These are phyloP conservation scores for Ceratocystis diversiconidia DNA, from an alignment of 2,329 filamentous ascomycete species.

Conservation along the genomic window DNA sequence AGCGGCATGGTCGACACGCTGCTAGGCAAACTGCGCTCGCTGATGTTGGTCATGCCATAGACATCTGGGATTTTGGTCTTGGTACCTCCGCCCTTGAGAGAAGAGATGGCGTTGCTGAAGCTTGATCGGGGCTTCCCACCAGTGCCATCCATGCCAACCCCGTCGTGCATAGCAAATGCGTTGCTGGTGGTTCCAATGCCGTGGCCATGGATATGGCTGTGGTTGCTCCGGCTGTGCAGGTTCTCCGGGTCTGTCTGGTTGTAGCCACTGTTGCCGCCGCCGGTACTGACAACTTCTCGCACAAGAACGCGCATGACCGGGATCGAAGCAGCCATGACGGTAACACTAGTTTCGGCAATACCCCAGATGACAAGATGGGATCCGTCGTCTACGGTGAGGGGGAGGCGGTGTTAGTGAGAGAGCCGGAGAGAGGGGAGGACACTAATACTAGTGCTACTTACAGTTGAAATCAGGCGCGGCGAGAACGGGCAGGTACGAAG, in stretches of 20 bases:
- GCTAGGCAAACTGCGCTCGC: slow-evolving; percentile 13
- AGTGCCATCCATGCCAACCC: neutral
- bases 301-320: slow-evolving; percentile 21
- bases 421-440: neutral
- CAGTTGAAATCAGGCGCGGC: slow-evolving; percentile 12
- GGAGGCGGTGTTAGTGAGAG: neutral
- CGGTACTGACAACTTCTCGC: slow-evolving; percentile 18
- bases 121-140: slow-evolving; percentile 13
- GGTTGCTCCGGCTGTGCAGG: neutral
- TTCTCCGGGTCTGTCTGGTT: slow-evolving; percentile 16
- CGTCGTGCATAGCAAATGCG: slow-evolving; percentile 7
- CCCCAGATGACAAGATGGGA: slow-evolving; percentile 18
- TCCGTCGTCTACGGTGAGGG: neutral
- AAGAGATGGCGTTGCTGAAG: slow-evolving; percentile 11
- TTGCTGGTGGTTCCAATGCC: slow-evolving; percentile 10
- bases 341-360: slow-evolving; percentile 19
- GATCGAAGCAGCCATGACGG: slow-evolving; percentile 21
- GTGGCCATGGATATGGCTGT: neutral
- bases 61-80: slow-evolving; percentile 16
- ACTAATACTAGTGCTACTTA: neutral
- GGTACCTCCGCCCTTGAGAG: neutral
- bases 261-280: slow-evolving; percentile 12
- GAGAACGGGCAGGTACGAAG: slow-evolving; percentile 1
- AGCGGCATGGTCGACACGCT: slow-evolving; percentile 17
- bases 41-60: slow-evolving; percentile 18